Evolutionary conservation across 495 filamentous ascomycete genomes (phyloP), one percentile per base, ranked within the genome.

Genomic region (Trichoderma asperelloides): DNA sequence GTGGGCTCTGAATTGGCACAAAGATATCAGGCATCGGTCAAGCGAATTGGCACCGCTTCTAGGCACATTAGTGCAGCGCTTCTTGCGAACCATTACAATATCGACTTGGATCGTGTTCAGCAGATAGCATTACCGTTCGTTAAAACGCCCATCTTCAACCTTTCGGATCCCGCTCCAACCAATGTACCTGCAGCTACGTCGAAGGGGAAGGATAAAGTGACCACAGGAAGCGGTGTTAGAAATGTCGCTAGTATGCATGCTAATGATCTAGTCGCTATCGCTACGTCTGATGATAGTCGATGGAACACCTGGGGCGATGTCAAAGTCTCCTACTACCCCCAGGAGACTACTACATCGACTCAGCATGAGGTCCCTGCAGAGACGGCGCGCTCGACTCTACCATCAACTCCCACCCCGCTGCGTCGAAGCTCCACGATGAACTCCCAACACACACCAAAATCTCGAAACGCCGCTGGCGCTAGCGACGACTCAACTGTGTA

Each of bases 41-140:
- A 91, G 76, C 87, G 92, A 68, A 78, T 85, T 65, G 75, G 76
- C 13, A 82, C 82, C 51, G 74, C 85, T 28, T 81, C 82, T 33
- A 78, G 84, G 57, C 82, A 87, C 67, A 78, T 91, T n/a, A 91
- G 89, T 76, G 84, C 85, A 55, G 84, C 86, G 64, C 78, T 97
- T 60, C 78, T 98, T 49, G 85, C 87, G 47, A 90, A 89, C 62
- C 94, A 98, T 74, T 98, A 97, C 81, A 93, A 93, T 71, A 93
- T 98, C 76, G 91, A 96, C 72, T 82, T 98, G 37, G 93, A 97
- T 47, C 88, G 90, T 68, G 83, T 99, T 64, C 87, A 91, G 55
- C 89, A 89, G 72, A 79, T 98, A 30, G 88, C 95, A 4, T 81
- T 87, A 43, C 92, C 95, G 13, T 96, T 98, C 73, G 80, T 88